A percentile compares a stretch with the other conserved stretches of the same genome.
Evolutionary conservation across 2,329 filamentous ascomycete genomes (phyloP).

Genomic region (Exophiala bonariae): DNA sequence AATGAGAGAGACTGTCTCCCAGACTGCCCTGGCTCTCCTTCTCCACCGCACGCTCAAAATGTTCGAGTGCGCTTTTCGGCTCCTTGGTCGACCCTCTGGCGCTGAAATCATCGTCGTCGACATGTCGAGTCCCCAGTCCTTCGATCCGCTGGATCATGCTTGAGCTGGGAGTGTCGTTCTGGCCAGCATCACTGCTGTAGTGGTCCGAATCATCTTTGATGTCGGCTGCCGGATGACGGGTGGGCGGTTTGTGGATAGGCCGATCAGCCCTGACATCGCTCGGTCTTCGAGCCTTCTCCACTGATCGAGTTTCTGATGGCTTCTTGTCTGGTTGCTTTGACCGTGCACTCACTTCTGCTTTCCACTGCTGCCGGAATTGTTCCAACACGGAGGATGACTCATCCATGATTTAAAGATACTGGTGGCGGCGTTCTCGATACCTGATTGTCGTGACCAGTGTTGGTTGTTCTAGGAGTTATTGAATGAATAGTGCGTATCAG

Average conservation of each 20-base stretch:
- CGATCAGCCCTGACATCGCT: conserved; percentile 22
- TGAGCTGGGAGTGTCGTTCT: conserved; percentile 27
- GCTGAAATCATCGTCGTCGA: conserved; percentile 42
- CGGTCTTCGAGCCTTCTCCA: conserved; percentile 13
- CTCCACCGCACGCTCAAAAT: conserved; percentile 89
- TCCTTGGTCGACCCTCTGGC: conserved; percentile 39
- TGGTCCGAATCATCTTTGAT: conserved; percentile 39
- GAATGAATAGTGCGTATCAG: too few species aligned
- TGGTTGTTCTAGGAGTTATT: too few species aligned
- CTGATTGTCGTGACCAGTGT: too few species aligned
- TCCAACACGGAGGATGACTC: conserved; percentile 56
- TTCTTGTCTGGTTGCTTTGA: conserved; percentile 17
- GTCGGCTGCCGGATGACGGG: conserved; percentile 38
- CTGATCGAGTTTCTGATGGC: conserved; percentile 1
- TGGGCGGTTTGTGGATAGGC: conserved; percentile 37
- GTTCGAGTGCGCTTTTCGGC: conserved; percentile 78
- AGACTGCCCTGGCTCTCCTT: conserved; percentile 82
- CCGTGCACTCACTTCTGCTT: conserved; percentile 69
- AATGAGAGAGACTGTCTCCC: conserved; percentile 83
- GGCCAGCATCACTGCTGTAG: conserved; percentile 29
- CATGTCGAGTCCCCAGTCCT: conserved; percentile 34
- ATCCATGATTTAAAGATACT: too few species aligned
- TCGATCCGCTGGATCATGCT: conserved; percentile 36
- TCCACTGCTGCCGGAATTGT: conserved; percentile 82
- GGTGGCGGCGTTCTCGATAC: too few species aligned